Evolutionary conservation across 83 land plant genomes (phyloP).

Genomic region (Isoetes engelmannii): DNA sequence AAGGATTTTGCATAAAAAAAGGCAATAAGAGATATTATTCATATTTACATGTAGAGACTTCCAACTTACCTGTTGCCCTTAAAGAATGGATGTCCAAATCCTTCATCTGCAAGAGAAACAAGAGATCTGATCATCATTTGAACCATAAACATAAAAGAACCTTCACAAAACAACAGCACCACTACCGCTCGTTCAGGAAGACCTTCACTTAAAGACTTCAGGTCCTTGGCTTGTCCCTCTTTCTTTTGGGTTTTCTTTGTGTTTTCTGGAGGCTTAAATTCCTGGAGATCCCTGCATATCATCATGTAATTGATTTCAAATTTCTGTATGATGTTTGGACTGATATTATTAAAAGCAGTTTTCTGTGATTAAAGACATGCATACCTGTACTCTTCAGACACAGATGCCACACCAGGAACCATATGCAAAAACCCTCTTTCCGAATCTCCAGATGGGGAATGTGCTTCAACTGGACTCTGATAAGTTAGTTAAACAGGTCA

Average conservation of each 20-base stretch:
- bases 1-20: neutral
- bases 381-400: too few relatives aligned
- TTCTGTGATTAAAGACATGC: too few relatives aligned
- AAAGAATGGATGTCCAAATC: constrained; percentile 18
- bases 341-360: too few relatives aligned
- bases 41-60: too few relatives aligned
- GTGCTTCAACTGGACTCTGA: too few relatives aligned
- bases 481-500: too few relatives aligned
- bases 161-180: too few relatives aligned
- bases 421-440: too few relatives aligned
- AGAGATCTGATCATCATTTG: neutral
- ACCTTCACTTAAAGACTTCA: constrained; percentile 33
- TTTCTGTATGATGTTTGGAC: neutral
- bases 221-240: constrained; percentile 30
- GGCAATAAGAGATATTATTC: neutral
- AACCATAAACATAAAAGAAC: too few relatives aligned
- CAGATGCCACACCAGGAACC: too few relatives aligned
- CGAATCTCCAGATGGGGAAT: too few relatives aligned
- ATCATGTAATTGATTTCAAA: neutral
- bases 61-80: constrained; percentile 13
- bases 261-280: constrained; percentile 30
- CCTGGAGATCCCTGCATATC: constrained; percentile 32
- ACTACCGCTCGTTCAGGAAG: constrained; percentile 1
- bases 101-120: constrained; percentile 13
- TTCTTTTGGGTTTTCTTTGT: constrained; percentile 26